A percentile compares a stretch with the other conserved stretches of the same genome.
These are phyloP conservation scores for Leccinum ochraceum DNA, from an alignment of 768 basidiomycete genomes.

Conservation along the genomic window DNA sequence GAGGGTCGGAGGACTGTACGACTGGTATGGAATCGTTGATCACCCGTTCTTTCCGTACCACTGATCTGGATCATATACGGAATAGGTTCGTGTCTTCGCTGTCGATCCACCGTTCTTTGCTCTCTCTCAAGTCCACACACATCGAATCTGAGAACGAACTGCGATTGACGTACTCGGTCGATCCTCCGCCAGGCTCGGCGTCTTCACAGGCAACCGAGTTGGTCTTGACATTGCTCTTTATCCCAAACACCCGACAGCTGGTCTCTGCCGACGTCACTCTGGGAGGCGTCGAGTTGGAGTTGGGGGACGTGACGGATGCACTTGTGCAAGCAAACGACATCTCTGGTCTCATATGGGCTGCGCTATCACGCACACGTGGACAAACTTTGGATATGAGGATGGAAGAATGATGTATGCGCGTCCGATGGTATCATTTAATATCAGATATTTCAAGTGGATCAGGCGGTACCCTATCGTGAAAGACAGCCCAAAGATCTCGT, in stretches of 20 bases:
- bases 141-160: slow-evolving; percentile 76
- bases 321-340: slow-evolving; percentile 67
- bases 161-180: slow-evolving; percentile 62
- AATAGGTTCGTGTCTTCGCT: slow-evolving; percentile 73
- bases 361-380: slow-evolving; percentile 49
- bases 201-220: slow-evolving; percentile 36
- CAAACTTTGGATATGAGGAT: neutral
- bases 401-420: neutral
- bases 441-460: neutral
- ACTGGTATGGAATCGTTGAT: slow-evolving; percentile 52
- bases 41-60: neutral
- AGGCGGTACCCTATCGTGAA: no score
- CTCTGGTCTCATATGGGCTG: slow-evolving; percentile 60
- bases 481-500: neutral
- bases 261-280: slow-evolving; percentile 61
- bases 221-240: slow-evolving; percentile 61
- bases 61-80: slow-evolving; percentile 3
- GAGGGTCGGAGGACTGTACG: slow-evolving; percentile 62
- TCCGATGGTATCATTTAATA: neutral
- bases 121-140: slow-evolving; percentile 58
- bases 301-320: slow-evolving; percentile 59
- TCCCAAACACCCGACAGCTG: slow-evolving; percentile 66
- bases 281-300: slow-evolving; percentile 51
- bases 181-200: slow-evolving; percentile 28
- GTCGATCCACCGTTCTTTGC: slow-evolving; percentile 60